Evolutionary conservation across 2,329 filamentous ascomycete genomes (phyloP).

Genomic region (Aspergillus chevalieri): DNA sequence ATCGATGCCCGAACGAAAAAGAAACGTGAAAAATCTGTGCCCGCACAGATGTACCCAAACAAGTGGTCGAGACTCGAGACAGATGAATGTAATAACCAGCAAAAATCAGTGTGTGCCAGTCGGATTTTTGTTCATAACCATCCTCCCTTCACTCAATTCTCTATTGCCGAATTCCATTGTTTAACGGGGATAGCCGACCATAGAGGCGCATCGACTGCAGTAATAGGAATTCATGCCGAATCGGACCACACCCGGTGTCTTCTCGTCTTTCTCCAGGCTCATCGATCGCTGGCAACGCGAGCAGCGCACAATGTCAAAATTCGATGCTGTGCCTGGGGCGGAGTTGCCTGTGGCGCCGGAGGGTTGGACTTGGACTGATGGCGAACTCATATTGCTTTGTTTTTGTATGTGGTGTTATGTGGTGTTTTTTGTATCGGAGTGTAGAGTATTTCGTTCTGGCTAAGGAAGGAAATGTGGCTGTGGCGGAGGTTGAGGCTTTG

Average conservation of each 20-base stretch:
- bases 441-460: no score
- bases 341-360: conserved; percentile 21
- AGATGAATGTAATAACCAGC: background rate
- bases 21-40: conserved; percentile 7
- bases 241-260: conserved; percentile 34
- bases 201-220: conserved; percentile 40
- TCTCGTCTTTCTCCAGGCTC: conserved; percentile 31
- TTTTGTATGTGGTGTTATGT: background rate
- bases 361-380: conserved; percentile 28
- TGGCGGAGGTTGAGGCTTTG: no score
- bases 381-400: conserved; percentile 29
- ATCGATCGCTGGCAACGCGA: conserved; percentile 44
- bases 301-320: conserved; percentile 42
- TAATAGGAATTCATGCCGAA: conserved; percentile 48
- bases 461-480: background rate
- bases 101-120: background rate
- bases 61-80: conserved; percentile 2
- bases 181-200: conserved; percentile 33
- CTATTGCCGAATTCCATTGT: background rate
- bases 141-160: background rate
- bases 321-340: conserved; percentile 15
- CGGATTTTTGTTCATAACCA: no score
- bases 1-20: background rate
- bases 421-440: background rate
- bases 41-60: conserved; percentile 10